These are phyloP conservation scores for Sechiopsis laciniata DNA, from an alignment of 306 rosid genomes.

Conservation along the genomic window DNA sequence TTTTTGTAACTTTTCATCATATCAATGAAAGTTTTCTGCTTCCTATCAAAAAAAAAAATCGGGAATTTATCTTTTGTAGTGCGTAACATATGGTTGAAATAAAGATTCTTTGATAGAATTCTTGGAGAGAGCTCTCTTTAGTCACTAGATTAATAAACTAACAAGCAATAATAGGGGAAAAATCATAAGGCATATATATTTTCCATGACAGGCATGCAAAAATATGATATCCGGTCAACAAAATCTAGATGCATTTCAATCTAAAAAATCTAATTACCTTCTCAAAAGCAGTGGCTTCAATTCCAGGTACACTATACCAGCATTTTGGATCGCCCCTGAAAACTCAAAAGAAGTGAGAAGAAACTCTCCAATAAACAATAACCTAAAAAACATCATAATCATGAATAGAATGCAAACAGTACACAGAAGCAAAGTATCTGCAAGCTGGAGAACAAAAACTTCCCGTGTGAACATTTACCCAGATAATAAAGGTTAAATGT, in stretches of 20 bases:
- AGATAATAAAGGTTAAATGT: neutral
- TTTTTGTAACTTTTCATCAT: too few relatives aligned
- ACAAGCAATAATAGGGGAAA: neutral
- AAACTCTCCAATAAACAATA: conserved; percentile 9
- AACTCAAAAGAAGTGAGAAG: conserved; percentile 30
- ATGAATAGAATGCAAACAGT: neutral
- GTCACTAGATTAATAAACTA: neutral
- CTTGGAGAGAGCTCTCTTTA: too few relatives aligned
- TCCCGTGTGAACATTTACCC: neutral
- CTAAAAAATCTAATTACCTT: conserved; percentile 42
- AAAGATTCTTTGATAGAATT: too few relatives aligned
- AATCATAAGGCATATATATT: neutral
- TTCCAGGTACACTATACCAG: conserved; percentile 98
- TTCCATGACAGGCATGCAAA: neutral
- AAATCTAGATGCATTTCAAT: neutral
- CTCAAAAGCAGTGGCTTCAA: conserved; percentile 77
- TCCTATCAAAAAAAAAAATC: too few relatives aligned
- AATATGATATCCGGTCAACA: neutral
- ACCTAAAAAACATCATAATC: neutral
- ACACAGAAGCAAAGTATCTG: neutral
- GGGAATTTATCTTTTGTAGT: too few relatives aligned
- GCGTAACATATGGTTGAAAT: too few relatives aligned
- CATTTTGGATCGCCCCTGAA: conserved; percentile 98
- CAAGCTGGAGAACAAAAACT: neutral
- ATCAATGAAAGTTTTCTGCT: too few relatives aligned